Percentiles rank a stretch among this genome's conserved stretches.
Evolutionary conservation across 495 filamentous ascomycete genomes (phyloP).

Genomic region (Pyrenula aspistea): DNA sequence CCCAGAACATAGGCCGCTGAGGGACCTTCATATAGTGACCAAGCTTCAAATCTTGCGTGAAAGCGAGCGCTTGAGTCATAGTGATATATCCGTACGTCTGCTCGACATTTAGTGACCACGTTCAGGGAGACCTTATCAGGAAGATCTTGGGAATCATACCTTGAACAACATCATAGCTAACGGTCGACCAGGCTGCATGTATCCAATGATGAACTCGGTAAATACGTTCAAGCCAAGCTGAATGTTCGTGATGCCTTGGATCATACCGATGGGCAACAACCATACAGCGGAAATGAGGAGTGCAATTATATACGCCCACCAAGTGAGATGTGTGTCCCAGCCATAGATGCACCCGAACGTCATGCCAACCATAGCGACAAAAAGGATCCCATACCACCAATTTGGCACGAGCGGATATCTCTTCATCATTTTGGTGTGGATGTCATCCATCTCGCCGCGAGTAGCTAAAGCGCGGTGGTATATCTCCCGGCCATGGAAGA

Average conservation of each 20-base stretch:
- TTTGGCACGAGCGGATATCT: constrained; percentile 46
- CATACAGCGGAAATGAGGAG: constrained; percentile 36
- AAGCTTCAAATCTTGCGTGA: constrained; percentile 38
- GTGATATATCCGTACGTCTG: constrained; percentile 44
- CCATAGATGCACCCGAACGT: constrained; percentile 37
- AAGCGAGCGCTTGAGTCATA: constrained; percentile 42
- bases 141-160: too few relatives aligned
- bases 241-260: constrained; percentile 43
- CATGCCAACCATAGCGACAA: constrained; percentile 36
- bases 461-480: constrained; percentile 34
- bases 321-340: constrained; percentile 37
- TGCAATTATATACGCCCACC: constrained; percentile 42
- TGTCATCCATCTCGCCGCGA: constrained; percentile 48
- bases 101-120: too few relatives aligned
- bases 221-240: constrained; percentile 43
- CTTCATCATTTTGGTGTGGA: constrained; percentile 51
- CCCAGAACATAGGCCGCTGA: constrained; percentile 43
- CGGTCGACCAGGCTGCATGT: constrained; percentile 47
- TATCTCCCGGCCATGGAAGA: constrained; percentile 45
- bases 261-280: constrained; percentile 40
- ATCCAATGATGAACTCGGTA: constrained; percentile 52
- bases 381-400: constrained; percentile 48
- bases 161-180: constrained; percentile 59
- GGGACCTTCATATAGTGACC: constrained; percentile 61
- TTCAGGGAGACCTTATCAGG: too few relatives aligned